Conservation (phyloP, 345 rosid genomes). For the Trapa bicornis region DNA sequence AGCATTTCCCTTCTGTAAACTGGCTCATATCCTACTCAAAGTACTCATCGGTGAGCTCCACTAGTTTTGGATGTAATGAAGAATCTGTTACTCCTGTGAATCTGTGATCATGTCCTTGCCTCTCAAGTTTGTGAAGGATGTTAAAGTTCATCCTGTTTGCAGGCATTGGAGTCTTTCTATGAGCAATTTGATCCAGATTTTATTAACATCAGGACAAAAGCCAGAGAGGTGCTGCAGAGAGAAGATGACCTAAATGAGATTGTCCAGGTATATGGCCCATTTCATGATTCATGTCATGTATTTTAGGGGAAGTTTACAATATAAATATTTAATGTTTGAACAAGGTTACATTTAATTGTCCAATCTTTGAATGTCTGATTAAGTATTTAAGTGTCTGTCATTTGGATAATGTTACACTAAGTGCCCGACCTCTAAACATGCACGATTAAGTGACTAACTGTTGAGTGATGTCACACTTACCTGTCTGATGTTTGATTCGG, state of each 20-base stretch:
- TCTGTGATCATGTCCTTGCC: not conserved
- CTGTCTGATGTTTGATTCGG: no score
- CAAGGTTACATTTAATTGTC: no score
- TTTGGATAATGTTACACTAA: no score
- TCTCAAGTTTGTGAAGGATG: not conserved
- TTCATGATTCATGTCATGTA: not conserved
- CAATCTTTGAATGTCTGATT: no score
- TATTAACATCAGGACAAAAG: slow-evolving; percentile 96
- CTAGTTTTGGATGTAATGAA: not conserved
- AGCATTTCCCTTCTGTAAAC: slow-evolving; percentile 98
- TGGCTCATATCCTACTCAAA: slow-evolving; percentile 99
- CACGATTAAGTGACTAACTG: no score
- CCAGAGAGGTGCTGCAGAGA: slow-evolving; percentile 98
- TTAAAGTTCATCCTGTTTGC: not conserved
- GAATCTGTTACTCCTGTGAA: no score
- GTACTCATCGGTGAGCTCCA: slow-evolving; percentile 64
- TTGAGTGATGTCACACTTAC: no score
- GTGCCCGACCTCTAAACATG: no score
- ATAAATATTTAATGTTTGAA: no score
- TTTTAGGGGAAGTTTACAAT: not conserved
- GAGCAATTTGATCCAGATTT: slow-evolving; percentile 96
- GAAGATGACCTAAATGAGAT: slow-evolving; percentile 99
- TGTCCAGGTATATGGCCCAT: slow-evolving; percentile 59
- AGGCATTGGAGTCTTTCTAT: slow-evolving; percentile 97
- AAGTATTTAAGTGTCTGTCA: no score